phyloP scores from a whole-genome alignment of 2,329 filamentous ascomycete genomes.

The Phialemonium atrogriseum region DNA sequence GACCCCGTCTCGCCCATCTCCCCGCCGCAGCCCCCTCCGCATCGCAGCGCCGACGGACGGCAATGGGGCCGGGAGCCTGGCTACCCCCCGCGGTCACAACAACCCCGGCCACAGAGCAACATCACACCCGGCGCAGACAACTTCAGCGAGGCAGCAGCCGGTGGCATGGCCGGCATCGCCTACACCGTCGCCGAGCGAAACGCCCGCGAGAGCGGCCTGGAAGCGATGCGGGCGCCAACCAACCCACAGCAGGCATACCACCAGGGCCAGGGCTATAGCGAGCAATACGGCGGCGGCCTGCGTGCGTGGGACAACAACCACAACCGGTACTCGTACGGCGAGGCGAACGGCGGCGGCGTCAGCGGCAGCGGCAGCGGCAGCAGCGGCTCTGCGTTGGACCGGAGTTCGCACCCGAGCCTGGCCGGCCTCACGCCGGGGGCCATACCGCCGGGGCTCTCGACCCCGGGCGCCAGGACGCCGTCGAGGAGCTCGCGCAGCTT shows the following conservation, averaged over 20 bases:
- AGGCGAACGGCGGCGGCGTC: constrained; percentile 8
- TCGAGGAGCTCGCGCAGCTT: constrained; percentile 42
- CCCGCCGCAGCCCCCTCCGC: constrained; percentile 16
- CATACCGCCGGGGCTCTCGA: constrained; percentile 23
- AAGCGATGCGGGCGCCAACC: constrained; percentile 42
- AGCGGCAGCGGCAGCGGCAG: constrained; percentile 11
- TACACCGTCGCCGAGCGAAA: constrained; percentile 57
- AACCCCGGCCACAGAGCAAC: constrained; percentile 24
- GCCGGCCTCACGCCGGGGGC: constrained; percentile 27
- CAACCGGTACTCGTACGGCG: constrained; percentile 9
- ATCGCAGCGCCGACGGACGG: constrained; percentile 12
- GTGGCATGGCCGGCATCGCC: constrained; percentile 61
- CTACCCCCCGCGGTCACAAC: constrained; percentile 15
- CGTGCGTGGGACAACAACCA: constrained; percentile 7
- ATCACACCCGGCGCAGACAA: constrained; percentile 60
- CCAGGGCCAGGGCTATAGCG: constrained; percentile 10
- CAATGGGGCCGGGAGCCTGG: constrained; percentile 14
- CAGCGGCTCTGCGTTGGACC: constrained; percentile 15
- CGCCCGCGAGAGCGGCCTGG: constrained; percentile 55
- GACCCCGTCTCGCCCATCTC: constrained; percentile 18
- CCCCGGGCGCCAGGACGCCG: constrained; percentile 24
- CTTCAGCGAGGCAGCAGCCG: constrained; percentile 51
- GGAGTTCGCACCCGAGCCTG: constrained; percentile 34
- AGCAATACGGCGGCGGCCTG: constrained; percentile 5
- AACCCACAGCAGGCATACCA: constrained; percentile 19